A percentile compares a stretch with the other conserved stretches of the same genome.
Conservation (phyloP, 2,329 filamentous ascomycete species). For the Neofusicoccum umdonicola region DNA sequence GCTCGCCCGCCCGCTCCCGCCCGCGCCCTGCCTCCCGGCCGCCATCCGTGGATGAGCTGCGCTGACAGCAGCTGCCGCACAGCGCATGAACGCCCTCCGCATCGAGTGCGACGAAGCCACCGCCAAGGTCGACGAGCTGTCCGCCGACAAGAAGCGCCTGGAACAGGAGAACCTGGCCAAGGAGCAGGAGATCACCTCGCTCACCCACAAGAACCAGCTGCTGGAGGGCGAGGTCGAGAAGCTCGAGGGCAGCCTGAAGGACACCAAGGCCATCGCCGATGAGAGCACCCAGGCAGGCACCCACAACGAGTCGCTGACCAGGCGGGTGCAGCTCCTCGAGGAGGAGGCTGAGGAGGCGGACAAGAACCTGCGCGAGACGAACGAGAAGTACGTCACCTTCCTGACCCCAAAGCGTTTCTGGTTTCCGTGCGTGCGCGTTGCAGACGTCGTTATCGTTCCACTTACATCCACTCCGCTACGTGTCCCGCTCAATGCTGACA, state of each 20-base stretch:
- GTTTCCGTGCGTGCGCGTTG: conserved; percentile 9
- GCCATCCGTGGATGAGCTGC: conserved; percentile 24
- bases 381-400: conserved; percentile 80
- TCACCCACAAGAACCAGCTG: conserved; percentile 91
- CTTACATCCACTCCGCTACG: neutral
- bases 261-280: conserved; percentile 81
- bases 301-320: conserved; percentile 87
- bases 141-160: conserved; percentile 79
- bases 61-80: conserved; percentile 20
- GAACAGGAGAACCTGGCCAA: conserved; percentile 95
- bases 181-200: conserved; percentile 96
- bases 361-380: conserved; percentile 92
- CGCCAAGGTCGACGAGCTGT: conserved; percentile 80
- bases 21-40: conserved; percentile 6
- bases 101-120: conserved; percentile 86
- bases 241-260: conserved; percentile 78
- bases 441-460: conserved; percentile 9
- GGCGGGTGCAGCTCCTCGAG: conserved; percentile 92
- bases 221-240: conserved; percentile 92
- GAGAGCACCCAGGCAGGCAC: conserved; percentile 79
- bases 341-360: conserved; percentile 97
- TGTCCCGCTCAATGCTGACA: conserved; percentile 11
- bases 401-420: conserved; percentile 19
- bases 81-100: conserved; percentile 96
- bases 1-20: neutral